Percentiles rank a stretch among this genome's conserved stretches.
Evolutionary conservation across 768 basidiomycete genomes (phyloP).

Genomic region (Grammothele lineata): DNA sequence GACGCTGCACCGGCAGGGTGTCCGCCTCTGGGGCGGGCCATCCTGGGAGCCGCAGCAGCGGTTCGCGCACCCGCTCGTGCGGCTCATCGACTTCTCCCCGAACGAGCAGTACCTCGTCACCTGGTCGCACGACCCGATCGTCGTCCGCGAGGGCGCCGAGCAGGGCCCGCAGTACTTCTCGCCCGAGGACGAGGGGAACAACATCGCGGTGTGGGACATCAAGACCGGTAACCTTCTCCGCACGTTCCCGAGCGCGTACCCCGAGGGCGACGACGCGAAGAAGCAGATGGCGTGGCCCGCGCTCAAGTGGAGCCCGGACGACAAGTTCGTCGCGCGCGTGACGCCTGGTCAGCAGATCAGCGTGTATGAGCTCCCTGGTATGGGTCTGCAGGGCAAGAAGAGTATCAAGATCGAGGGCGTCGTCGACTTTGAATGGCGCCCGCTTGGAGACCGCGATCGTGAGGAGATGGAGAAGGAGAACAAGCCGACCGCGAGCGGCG

Average conservation of each 20-base stretch:
- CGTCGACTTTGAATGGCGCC: slow-evolving; percentile 98
- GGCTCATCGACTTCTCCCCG: slow-evolving; percentile 95
- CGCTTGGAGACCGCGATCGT: slow-evolving; percentile 82
- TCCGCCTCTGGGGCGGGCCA: slow-evolving; percentile 91
- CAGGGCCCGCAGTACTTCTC: slow-evolving; percentile 86
- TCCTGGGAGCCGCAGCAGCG: slow-evolving; percentile 87
- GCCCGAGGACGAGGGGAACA: slow-evolving; percentile 93
- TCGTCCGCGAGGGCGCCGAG: slow-evolving; percentile 72
- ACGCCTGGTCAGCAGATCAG: slow-evolving; percentile 92
- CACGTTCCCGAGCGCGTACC: slow-evolving; percentile 72
- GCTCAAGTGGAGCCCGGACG: slow-evolving; percentile 96
- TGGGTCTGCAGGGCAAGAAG: slow-evolving; percentile 95
- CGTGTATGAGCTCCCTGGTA: slow-evolving; percentile 90
- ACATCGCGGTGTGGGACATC: slow-evolving; percentile 98
- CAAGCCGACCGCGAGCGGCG: slow-evolving; percentile 21
- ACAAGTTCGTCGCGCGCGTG: slow-evolving; percentile 88
- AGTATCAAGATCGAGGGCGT: slow-evolving; percentile 97
- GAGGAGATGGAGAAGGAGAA: slow-evolving; percentile 60
- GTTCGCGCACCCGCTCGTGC: slow-evolving; percentile 93
- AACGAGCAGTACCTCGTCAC: slow-evolving; percentile 96
- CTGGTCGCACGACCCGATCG: slow-evolving; percentile 93
- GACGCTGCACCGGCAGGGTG: slow-evolving; percentile 91
- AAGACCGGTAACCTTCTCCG: slow-evolving; percentile 89
- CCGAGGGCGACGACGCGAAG: slow-evolving; percentile 59
- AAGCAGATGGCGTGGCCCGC: slow-evolving; percentile 94